Conservation (phyloP, 352 stramenopile species). For the Phytophthora sp. region DNA sequence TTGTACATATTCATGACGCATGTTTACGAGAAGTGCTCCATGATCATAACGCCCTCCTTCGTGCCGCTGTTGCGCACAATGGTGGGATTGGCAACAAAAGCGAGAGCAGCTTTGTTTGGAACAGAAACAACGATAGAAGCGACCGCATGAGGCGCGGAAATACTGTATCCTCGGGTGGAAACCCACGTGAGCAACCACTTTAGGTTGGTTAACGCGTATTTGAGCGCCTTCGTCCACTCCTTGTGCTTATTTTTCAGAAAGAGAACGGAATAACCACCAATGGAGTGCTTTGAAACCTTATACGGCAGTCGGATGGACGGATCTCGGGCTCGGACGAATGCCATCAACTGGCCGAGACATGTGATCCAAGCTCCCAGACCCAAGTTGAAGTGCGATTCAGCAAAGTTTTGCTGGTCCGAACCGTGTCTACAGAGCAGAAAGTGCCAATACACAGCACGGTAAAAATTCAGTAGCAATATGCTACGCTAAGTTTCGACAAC, state of each 20-base stretch:
- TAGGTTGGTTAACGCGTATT: conserved; percentile 85
- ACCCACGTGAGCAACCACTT: conserved; percentile 87
- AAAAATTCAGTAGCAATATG: conserved; percentile 11
- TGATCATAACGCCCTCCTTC: conserved; percentile 34
- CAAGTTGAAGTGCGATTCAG: conserved; percentile 87
- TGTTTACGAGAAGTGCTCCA: conserved; percentile 42
- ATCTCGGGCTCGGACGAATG: conserved; percentile 60
- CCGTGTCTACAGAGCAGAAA: conserved; percentile 66
- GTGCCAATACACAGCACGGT: conserved; percentile 15
- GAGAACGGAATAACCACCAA: conserved; percentile 73
- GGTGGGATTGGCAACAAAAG: conserved; percentile 18
- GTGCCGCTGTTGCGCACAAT: conserved; percentile 24
- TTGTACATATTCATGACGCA: conserved; percentile 51
- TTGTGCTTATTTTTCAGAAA: conserved; percentile 84
- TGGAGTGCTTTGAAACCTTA: conserved; percentile 77
- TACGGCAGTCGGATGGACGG: conserved; percentile 74
- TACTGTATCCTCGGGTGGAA: conserved; percentile 43
- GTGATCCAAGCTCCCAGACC: conserved; percentile 81
- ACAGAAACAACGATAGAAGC: neutral
- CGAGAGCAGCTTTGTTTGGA: conserved; percentile 26
- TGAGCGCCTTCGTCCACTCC: conserved; percentile 88
- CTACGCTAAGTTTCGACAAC: conserved; percentile 11
- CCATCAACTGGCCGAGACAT: conserved; percentile 74
- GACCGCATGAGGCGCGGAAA: conserved; percentile 11
- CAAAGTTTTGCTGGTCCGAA: conserved; percentile 85